Evolutionary conservation across 176 grass and related monocot genomes (phyloP), one percentile per base, ranked within the genome.

Genomic region (Cenchrus purpureus): DNA sequence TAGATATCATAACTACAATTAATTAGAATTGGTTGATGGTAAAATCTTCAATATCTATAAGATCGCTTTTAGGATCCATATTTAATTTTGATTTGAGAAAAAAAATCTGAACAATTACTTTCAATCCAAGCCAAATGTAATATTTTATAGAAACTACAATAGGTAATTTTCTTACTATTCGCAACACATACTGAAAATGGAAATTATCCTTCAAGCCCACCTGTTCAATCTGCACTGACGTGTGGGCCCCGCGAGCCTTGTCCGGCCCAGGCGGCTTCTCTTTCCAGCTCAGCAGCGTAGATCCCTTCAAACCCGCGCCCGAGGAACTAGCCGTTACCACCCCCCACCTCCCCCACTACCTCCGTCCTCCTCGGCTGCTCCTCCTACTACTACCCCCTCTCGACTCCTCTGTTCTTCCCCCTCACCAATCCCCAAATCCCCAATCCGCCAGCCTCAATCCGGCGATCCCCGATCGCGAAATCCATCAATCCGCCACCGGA

Each of bases 251-350:
- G 7, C 1, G 2, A 81, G 49, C 0, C 32, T 40, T 53, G 15
- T 40, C 51, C 31, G 12, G 45, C 55, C 31, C 64, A 63, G 28
- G 44, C 13, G n/a, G 10, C 70, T 73, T 7, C 7, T 8, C 3
- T 13, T 6, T 70, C 68, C 68, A 84, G 71, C 77, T 81, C 61
- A 76, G 68, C 68, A 74, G 66, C 71, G 46, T 46, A 28, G 85
- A 87, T 57, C 81, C 70, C 57, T 73, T 86, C 86, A 91, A 90
- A 76, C 71, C 32, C 73, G 78, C 60, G 59, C 59, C 59, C 73
- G 56, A 77, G 58, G 37, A 91, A 94, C 92, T 94, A 94, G 92
- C 92, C 92, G 89, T 94, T 94, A 77, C 65, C 10, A 53, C 8
- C 14, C 66, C n/a, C 71, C 71, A 83, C 76, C 77, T 40, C 71